A percentile compares a stretch with the other conserved stretches of the same genome.
Evolutionary conservation across 139 green algal genomes (phyloP).

Genomic region (Haematococcus lacustris): DNA sequence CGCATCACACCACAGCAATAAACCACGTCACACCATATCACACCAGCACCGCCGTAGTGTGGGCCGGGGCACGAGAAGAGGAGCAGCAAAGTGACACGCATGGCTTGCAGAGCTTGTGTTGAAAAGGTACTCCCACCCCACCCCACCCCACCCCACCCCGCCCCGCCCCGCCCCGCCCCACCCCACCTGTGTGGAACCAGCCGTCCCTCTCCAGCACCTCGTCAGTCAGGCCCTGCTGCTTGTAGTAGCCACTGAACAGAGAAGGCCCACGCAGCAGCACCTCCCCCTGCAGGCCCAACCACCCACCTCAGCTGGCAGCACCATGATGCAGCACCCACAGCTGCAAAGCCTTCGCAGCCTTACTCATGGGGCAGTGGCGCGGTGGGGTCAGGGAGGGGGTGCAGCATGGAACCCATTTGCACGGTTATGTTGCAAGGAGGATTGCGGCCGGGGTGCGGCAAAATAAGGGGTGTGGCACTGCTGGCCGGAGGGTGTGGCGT

Average conservation of each 20-base stretch:
- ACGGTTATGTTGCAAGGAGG: neutral
- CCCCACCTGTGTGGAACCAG: conserved; percentile 55
- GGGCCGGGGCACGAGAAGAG: neutral
- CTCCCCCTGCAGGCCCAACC: conserved; percentile 39
- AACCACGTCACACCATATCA: neutral
- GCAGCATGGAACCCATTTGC: neutral
- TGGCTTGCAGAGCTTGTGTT: neutral
- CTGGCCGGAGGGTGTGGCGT: too few relatives aligned
- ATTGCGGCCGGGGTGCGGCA: neutral
- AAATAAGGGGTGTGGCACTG: neutral
- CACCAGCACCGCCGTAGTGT: neutral
- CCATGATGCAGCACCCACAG: neutral
- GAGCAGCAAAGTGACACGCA: neutral
- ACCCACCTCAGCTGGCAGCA: too few relatives aligned
- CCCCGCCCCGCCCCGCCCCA: neutral
- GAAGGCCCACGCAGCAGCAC: conserved; percentile 69
- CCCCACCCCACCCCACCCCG: neutral
- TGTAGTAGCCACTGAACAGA: conserved; percentile 93
- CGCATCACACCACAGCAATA: neutral
- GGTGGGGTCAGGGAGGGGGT: neutral
- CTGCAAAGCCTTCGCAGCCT: neutral
- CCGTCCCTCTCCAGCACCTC: conserved; percentile 54
- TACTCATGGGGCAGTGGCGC: neutral
- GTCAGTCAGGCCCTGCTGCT: conserved; percentile 45
- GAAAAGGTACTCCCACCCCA: neutral